Percentiles rank a stretch among this genome's conserved stretches.
These are phyloP conservation scores for Chlamydomonas urium DNA, from an alignment of 139 green algal species.

Conservation along the genomic window DNA sequence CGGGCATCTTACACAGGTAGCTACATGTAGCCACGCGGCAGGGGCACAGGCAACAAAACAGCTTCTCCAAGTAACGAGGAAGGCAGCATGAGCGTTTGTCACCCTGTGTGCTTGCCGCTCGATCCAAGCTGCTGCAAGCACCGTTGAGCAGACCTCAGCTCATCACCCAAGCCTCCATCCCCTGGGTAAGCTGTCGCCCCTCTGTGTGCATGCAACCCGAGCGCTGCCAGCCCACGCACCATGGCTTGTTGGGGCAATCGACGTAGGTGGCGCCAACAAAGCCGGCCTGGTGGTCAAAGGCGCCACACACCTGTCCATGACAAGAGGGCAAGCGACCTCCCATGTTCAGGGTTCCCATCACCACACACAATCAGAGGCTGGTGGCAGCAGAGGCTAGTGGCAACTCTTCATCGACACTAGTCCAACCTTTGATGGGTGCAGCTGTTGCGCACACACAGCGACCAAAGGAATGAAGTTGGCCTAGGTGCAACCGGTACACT, in stretches of 20 bases:
- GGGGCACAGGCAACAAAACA: background rate
- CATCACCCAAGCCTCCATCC: background rate
- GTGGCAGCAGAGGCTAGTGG: too few relatives aligned
- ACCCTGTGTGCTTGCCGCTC: background rate
- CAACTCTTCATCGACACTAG: too few relatives aligned
- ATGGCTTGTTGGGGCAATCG: conserved; percentile 84
- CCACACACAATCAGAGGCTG: too few relatives aligned
- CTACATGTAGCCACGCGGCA: background rate
- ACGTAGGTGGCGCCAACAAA: conserved; percentile 77
- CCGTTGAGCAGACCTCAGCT: background rate
- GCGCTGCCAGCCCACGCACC: background rate
- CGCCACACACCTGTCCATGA: conserved; percentile 78
- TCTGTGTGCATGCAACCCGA: background rate
- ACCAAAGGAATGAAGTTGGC: conserved; percentile 1
- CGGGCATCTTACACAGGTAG: conserved; percentile 79
- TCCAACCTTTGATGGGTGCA: conserved; percentile 3
- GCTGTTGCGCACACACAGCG: background rate
- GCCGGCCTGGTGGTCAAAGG: conserved; percentile 71
- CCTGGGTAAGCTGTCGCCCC: background rate
- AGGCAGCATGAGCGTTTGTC: background rate
- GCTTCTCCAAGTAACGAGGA: background rate
- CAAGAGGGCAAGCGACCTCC: conserved; percentile 1
- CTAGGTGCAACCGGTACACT: conserved; percentile 6
- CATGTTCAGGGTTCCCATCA: too few relatives aligned
- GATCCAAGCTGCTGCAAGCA: background rate